phyloP scores from a whole-genome alignment of 192 early-diverging fungal species.

The Gaertneriomyces semiglobifer region DNA sequence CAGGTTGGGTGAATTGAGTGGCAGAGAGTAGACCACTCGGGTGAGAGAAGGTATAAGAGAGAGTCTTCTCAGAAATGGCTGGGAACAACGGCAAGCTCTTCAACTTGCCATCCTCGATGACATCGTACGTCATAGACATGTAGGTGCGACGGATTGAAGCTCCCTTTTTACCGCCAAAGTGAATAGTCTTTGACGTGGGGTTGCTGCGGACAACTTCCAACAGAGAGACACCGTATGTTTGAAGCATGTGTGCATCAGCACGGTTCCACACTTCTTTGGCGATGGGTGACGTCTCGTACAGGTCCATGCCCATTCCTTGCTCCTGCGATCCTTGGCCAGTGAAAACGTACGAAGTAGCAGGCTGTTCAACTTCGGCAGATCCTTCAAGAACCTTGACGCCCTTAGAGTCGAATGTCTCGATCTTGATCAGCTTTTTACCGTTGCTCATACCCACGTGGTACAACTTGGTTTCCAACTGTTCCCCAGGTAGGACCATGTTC shows the following conservation, averaged over 20 bases:
- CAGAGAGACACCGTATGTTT: conserved; percentile 85
- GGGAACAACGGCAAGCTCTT: conserved; percentile 85
- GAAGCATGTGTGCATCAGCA: conserved; percentile 81
- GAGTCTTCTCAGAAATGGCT: conserved; percentile 67
- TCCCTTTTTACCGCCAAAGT: conserved; percentile 86
- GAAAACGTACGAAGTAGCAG: conserved; percentile 86
- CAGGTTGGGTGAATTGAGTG: conserved; percentile 95
- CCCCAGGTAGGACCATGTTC: conserved; percentile 89
- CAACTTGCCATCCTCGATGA: conserved; percentile 69
- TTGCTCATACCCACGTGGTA: conserved; percentile 93
- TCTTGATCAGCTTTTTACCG: conserved; percentile 91
- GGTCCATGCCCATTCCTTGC: conserved; percentile 92
- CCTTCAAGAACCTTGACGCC: conserved; percentile 80
- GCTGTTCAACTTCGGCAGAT: conserved; percentile 91
- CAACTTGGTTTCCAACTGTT: conserved; percentile 85
- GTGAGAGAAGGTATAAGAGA: conserved; percentile 77
- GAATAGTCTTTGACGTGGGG: conserved; percentile 75
- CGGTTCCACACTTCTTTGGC: conserved; percentile 89
- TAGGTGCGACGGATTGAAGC: conserved; percentile 77
- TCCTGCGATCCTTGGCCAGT: conserved; percentile 97
- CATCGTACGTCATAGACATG: conserved; percentile 88
- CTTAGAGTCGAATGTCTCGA: conserved; percentile 83
- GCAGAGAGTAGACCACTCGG: conserved; percentile 83
- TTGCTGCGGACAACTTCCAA: conserved; percentile 86
- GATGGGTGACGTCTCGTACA: conserved; percentile 75